Conservation (phyloP, 1,284 basidiomycete species). For the Meira nashicola region DNA sequence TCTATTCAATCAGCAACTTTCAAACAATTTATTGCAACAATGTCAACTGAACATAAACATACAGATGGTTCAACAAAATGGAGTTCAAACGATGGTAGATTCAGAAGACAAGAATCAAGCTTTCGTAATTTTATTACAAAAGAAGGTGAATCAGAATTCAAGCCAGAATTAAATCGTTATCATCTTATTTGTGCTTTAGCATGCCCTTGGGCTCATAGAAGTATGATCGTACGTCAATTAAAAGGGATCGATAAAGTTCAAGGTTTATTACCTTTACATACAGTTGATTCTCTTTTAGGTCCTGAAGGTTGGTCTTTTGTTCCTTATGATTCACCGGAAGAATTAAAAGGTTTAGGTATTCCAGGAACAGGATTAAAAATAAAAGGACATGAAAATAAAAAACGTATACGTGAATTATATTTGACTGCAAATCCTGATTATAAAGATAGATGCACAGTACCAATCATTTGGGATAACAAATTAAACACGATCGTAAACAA, state of each 20-base stretch:
- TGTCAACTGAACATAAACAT: slow-evolving; percentile 11
- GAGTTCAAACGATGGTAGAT: slow-evolving; percentile 68
- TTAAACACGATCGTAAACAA: slow-evolving; percentile 81
- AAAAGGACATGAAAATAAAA: slow-evolving; percentile 53
- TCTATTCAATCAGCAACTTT: no score
- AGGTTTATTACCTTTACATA: slow-evolving; percentile 57
- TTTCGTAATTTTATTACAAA: slow-evolving; percentile 66
- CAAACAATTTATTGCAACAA: no score
- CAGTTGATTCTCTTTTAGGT: slow-evolving; percentile 81
- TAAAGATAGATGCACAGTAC: slow-evolving; percentile 55
- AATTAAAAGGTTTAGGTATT: slow-evolving; percentile 4
- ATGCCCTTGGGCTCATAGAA: slow-evolving; percentile 82
- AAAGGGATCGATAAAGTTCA: slow-evolving; percentile 85
- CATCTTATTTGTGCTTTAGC: slow-evolving; percentile 41
- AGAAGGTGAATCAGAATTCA: slow-evolving; percentile 67
- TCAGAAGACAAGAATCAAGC: slow-evolving; percentile 68
- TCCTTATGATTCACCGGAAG: slow-evolving; percentile 31
- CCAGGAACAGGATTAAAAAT: slow-evolving; percentile 40
- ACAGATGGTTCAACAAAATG: slow-evolving; percentile 37
- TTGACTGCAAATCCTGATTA: slow-evolving; percentile 64
- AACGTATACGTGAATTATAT: slow-evolving; percentile 82
- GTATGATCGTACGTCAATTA: slow-evolving; percentile 79
- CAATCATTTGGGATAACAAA: slow-evolving; percentile 94
- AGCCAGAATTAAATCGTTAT: slow-evolving; percentile 71
- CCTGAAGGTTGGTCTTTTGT: slow-evolving; percentile 82